phyloP scores from a whole-genome alignment of 2,329 filamentous ascomycete species.

The Periconia sp. region DNA sequence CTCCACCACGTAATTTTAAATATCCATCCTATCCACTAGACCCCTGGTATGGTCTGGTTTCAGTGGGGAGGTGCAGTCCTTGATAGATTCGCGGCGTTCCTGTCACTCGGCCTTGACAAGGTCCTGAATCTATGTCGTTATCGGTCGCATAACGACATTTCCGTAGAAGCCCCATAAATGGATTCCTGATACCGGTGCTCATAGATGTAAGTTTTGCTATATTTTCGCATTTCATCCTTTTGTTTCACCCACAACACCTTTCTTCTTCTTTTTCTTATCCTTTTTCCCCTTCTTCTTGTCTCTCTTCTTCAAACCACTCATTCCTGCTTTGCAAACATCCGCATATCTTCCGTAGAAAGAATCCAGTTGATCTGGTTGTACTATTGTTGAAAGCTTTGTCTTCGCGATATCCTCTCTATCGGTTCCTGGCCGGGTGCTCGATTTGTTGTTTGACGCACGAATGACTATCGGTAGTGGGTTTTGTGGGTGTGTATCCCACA shows the following conservation, averaged over 20 bases:
- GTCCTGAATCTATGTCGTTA: background rate
- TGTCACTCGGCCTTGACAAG: background rate
- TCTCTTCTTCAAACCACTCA: constrained; percentile 87
- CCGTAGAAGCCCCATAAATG: too few species aligned
- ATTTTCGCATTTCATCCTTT: constrained; percentile 19
- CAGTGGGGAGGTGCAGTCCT: background rate
- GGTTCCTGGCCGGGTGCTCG: constrained; percentile 49
- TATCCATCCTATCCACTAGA: background rate
- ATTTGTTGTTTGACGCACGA: constrained; percentile 77
- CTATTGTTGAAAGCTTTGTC: constrained; percentile 80
- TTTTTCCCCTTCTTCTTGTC: constrained; percentile 84
- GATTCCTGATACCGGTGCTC: too few species aligned
- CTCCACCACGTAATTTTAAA: background rate
- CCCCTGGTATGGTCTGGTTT: background rate
- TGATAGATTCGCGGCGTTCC: background rate
- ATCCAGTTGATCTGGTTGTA: constrained; percentile 74
- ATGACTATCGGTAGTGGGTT: constrained; percentile 73
- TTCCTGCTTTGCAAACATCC: constrained; percentile 85
- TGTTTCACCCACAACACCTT: constrained; percentile 39
- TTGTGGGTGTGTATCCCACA: constrained; percentile 62
- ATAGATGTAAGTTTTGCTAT: background rate
- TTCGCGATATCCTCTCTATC: constrained; percentile 54
- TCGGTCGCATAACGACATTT: background rate
- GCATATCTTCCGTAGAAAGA: constrained; percentile 83
- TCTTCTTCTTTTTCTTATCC: constrained; percentile 69